phyloP scores from a whole-genome alignment of 805 yeast species.

The Starmera caribaea region DNA sequence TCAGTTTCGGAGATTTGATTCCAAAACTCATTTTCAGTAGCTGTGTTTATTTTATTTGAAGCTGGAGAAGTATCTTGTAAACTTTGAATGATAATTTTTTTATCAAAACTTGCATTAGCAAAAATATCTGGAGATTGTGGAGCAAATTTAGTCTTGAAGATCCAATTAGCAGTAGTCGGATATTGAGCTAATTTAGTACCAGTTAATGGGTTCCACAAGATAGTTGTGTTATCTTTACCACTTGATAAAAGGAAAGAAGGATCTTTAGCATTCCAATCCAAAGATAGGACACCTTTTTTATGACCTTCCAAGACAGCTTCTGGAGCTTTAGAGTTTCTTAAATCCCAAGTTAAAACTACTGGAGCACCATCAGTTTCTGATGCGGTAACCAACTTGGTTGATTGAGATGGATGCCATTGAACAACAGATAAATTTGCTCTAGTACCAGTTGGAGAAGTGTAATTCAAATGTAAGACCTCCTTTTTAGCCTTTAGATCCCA shows the following conservation, averaged over 20 bases:
- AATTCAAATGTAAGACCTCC: slow-evolving; percentile 80
- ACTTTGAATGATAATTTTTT: slow-evolving; percentile 71
- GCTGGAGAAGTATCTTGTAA: slow-evolving; percentile 78
- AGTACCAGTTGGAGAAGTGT: slow-evolving; percentile 39
- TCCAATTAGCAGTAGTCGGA: slow-evolving; percentile 92
- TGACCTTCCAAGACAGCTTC: slow-evolving; percentile 71
- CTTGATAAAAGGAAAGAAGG: slow-evolving; percentile 72
- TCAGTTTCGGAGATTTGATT: slow-evolving; percentile 59
- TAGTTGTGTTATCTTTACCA: slow-evolving; percentile 83
- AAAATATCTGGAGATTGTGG: slow-evolving; percentile 83
- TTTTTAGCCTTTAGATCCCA: slow-evolving; percentile 88
- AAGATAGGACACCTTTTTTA: slow-evolving; percentile 74
- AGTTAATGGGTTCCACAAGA: slow-evolving; percentile 81
- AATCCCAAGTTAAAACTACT: slow-evolving; percentile 82
- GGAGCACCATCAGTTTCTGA: slow-evolving; percentile 76
- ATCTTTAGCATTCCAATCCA: slow-evolving; percentile 92
- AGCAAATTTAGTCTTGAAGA: slow-evolving; percentile 81
- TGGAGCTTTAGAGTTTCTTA: slow-evolving; percentile 90
- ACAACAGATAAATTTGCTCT: slow-evolving; percentile 72
- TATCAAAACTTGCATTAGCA: slow-evolving; percentile 84
- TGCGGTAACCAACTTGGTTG: slow-evolving; percentile 83
- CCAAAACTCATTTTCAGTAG: slow-evolving; percentile 79
- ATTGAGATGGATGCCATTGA: slow-evolving; percentile 90
- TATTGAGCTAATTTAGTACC: slow-evolving; percentile 74
- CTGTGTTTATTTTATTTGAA: slow-evolving; percentile 29